These are phyloP conservation scores for Tetradesmus lagerheimii DNA, from an alignment of 139 green algal species.

Conservation along the genomic window DNA sequence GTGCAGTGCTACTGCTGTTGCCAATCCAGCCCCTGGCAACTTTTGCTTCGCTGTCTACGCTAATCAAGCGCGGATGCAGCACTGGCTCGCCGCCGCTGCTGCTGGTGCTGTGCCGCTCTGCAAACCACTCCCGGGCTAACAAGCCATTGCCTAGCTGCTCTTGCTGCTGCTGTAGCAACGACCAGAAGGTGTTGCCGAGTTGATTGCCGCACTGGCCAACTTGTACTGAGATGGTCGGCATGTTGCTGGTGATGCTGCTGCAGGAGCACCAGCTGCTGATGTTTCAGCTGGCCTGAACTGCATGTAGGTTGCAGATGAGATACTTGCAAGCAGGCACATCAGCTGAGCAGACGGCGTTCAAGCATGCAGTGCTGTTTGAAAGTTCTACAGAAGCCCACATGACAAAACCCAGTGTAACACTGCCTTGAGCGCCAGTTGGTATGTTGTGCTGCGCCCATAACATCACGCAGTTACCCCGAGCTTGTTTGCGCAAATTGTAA, in stretches of 20 bases:
- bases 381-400: not conserved
- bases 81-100: not conserved
- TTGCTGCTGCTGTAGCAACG: not conserved
- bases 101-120: not conserved
- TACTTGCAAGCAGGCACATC: no score
- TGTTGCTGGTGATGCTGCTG: not conserved
- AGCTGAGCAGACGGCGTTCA: no score
- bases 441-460: no score
- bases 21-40: not conserved
- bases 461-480: no score
- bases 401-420: not conserved
- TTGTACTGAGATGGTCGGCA: slow-evolving; percentile 23
- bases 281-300: not conserved
- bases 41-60: slow-evolving; percentile 27
- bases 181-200: not conserved
- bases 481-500: no score
- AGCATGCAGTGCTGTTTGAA: not conserved
- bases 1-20: not conserved
- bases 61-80: not conserved
- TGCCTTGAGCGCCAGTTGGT: not conserved
- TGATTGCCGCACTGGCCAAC: slow-evolving; percentile 37
- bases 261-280: not conserved
- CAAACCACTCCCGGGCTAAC: slow-evolving; percentile 21
- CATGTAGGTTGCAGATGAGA: no score
- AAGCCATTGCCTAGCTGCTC: not conserved